phyloP scores from a whole-genome alignment of 1,139 yeast genomes.

The Geotrichum restrictum region DNA sequence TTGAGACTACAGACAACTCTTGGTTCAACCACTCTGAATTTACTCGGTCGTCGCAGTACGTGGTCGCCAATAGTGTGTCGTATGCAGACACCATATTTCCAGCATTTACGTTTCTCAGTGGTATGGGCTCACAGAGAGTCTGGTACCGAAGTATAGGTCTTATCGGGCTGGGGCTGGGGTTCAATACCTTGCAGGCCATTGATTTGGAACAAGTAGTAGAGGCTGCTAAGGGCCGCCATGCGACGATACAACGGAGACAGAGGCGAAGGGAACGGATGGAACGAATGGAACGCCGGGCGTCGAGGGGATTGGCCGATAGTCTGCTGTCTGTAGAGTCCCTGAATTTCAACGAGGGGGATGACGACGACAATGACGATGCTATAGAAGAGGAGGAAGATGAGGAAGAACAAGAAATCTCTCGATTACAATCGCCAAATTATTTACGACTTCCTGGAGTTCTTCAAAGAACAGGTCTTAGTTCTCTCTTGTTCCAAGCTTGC shows the following conservation, averaged over 20 bases:
- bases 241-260: constrained; percentile 13
- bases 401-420: constrained; percentile 18
- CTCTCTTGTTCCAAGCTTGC: constrained; percentile 29
- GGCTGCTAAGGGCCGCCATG: constrained; percentile 8
- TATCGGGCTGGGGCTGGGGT: constrained; percentile 39
- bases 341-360: constrained; percentile 2
- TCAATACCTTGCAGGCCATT: constrained; percentile 29
- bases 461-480: constrained; percentile 39
- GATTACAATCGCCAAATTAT: constrained; percentile 7
- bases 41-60: constrained; percentile 11
- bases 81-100: constrained; percentile 43
- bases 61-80: constrained; percentile 31
- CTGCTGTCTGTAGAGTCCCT: constrained; percentile 5
- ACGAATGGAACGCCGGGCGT: constrained; percentile 11
- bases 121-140: constrained; percentile 32
- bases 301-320: constrained; percentile 12
- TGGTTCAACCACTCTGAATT: constrained; percentile 32
- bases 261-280: constrained; percentile 14
- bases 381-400: constrained; percentile 9
- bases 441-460: constrained; percentile 39
- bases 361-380: constrained; percentile 19
- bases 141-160: constrained; percentile 30
- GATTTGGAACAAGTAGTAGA: constrained; percentile 11
- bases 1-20: constrained; percentile 30
- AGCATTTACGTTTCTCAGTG: constrained; percentile 38